These are phyloP conservation scores for Candida orba DNA, from an alignment of 805 yeast genomes.

Conservation along the genomic window DNA sequence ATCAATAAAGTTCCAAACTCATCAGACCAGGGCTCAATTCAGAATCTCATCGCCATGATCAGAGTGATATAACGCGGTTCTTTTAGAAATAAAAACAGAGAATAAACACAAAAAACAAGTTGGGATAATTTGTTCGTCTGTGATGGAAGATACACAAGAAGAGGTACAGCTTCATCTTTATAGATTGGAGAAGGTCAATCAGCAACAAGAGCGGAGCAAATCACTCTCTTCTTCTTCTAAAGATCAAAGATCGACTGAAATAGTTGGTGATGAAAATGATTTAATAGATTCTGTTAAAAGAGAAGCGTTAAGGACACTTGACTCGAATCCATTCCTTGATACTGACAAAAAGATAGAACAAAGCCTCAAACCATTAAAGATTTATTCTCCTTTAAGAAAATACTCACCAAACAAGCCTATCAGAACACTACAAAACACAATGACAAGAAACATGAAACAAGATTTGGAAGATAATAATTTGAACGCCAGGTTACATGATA, in stretches of 20 bases:
- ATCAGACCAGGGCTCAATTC: no score
- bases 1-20: no score
- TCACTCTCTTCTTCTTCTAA: not conserved
- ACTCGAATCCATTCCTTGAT: conserved; percentile 18
- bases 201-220: not conserved
- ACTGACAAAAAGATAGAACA: not conserved
- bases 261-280: not conserved
- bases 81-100: not conserved
- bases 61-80: conserved; percentile 1
- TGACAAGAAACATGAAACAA: no score
- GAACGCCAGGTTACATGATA: no score
- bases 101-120: not conserved
- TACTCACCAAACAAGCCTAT: conserved; percentile 13
- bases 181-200: not conserved
- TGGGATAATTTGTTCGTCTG: not conserved
- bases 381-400: conserved; percentile 1
- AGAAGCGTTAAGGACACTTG: conserved; percentile 3
- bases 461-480: no score
- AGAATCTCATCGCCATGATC: no score
- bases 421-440: no score
- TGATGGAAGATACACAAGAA: not conserved
- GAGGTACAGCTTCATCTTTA: not conserved
- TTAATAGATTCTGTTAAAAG: conserved; percentile 2
- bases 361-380: conserved; percentile 5
- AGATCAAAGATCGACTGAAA: not conserved